Base-by-base conservation (phyloP, 257 asterid genomes). In the Thymus mandschuricus region DNA sequence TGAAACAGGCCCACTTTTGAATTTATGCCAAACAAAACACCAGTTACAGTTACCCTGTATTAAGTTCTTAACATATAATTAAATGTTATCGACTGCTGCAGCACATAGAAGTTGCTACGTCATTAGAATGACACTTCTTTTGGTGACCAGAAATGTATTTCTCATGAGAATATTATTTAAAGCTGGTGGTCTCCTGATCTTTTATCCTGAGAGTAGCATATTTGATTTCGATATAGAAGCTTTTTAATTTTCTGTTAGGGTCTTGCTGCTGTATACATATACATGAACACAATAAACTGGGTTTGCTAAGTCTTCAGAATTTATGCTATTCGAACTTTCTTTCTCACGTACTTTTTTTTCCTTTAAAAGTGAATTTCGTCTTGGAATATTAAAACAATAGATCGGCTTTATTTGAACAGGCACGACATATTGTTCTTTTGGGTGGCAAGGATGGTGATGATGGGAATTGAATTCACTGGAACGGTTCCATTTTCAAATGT, bases 381-480 rank as follows among this genome's bases (percentile, higher is more conserved):
- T 12, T 60, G 48, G 54, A 40, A 72, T 27, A 28, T 50, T 65
- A 30, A 68, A 55, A 76, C 74, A 70, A 60, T 45, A 65, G 62
- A 68, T 72, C 65, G 71, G 52, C 74, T 66, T 62, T 64, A 62
- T 81, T 69, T 82, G 75, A 74, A 73, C 96, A 94, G 99, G 93
- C 99, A 94, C 44, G 99, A 94, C 82, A 94, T 94, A 74, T 81
- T 94, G 78, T 94, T 91, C 90, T 94, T 91, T 80, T 94, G 99
- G 99, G 99, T 94, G 79, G 99, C 99, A 80, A 88, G 97, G 78
- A 94, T 94, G 99, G 99, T 91, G 85, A 94, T 94, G 97, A 88
- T 94, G 96, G 99, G 99, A 75, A 82, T 94, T 71, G 99, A 89
- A 77, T 89, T 91, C 78, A 91, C 99, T 8, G 99, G 99, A 69